phyloP scores from a whole-genome alignment of 2,329 filamentous ascomycete species.

The Parastagonospora avenae region DNA sequence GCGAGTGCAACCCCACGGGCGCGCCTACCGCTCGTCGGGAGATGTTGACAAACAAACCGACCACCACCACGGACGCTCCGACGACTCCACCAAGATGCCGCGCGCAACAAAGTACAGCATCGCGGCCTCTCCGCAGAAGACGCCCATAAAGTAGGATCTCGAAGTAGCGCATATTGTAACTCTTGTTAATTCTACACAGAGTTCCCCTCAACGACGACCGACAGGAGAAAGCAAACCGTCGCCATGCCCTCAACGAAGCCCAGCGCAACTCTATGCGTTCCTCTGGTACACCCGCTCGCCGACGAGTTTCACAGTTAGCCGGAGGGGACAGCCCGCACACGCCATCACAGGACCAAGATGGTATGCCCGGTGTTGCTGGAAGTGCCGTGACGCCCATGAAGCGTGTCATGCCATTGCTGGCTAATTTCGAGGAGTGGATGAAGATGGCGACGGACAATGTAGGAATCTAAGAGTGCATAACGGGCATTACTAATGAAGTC shows the following conservation, averaged over 20 bases:
- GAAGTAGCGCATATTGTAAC: background rate
- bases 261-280: constrained; percentile 92
- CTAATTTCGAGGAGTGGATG: constrained; percentile 99
- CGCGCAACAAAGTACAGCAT: constrained; percentile 56
- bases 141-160: constrained; percentile 33
- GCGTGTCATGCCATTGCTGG: constrained; percentile 82
- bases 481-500: too few species aligned
- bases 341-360: constrained; percentile 54
- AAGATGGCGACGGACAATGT: constrained; percentile 98
- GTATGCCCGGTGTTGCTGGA: constrained; percentile 67
- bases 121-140: constrained; percentile 57
- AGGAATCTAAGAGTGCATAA: too few species aligned
- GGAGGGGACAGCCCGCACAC: constrained; percentile 55
- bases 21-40: background rate
- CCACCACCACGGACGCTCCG: background rate
- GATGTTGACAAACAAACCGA: constrained; percentile 31
- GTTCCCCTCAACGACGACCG: constrained; percentile 97
- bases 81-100: constrained; percentile 52
- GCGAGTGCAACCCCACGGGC: background rate
- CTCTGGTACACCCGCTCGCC: constrained; percentile 74
- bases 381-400: constrained; percentile 92
- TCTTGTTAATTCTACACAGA: constrained; percentile 52
- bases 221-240: constrained; percentile 85
- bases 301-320: constrained; percentile 62
- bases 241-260: constrained; percentile 85